phyloP scores from a whole-genome alignment of 2,329 filamentous ascomycete genomes.

The Diaporthe australafricana region DNA sequence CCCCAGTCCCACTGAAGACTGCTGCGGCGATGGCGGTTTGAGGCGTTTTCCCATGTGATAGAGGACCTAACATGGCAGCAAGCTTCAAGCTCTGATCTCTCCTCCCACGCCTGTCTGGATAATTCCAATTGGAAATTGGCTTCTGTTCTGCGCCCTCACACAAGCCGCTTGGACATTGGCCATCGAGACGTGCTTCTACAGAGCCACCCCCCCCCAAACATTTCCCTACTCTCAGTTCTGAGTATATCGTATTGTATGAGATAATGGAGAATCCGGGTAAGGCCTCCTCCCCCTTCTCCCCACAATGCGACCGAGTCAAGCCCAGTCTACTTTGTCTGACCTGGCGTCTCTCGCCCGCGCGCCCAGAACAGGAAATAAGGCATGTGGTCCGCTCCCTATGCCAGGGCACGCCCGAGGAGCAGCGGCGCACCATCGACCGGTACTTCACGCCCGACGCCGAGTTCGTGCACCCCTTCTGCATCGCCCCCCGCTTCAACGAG shows the following conservation, averaged over 20 bases:
- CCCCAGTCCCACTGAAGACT: not conserved
- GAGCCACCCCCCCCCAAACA: not conserved
- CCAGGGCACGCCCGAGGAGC: constrained; percentile 73
- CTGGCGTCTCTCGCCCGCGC: constrained; percentile 10
- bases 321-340: constrained; percentile 19
- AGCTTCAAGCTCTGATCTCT: too few relatives aligned
- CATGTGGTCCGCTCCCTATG: constrained; percentile 76
- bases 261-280: constrained; percentile 59
- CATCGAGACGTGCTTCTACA: not conserved
- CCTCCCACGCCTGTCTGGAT: too few relatives aligned
- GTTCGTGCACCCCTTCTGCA: constrained; percentile 84
- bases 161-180: not conserved
- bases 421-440: constrained; percentile 72
- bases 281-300: constrained; percentile 26
- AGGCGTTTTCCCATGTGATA: constrained; percentile 7
- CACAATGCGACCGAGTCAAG: not conserved
- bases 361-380: constrained; percentile 68
- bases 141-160: not conserved
- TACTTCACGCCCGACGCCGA: constrained; percentile 80
- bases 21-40: constrained; percentile 10
- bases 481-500: constrained; percentile 67
- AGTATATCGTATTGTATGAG: not conserved
- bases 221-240: not conserved
- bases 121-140: not conserved
- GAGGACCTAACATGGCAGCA: too few relatives aligned